Evolutionary conservation across 129 eudicot genomes (phyloP).

Genomic region (Ambrosia artemisiifolia): DNA sequence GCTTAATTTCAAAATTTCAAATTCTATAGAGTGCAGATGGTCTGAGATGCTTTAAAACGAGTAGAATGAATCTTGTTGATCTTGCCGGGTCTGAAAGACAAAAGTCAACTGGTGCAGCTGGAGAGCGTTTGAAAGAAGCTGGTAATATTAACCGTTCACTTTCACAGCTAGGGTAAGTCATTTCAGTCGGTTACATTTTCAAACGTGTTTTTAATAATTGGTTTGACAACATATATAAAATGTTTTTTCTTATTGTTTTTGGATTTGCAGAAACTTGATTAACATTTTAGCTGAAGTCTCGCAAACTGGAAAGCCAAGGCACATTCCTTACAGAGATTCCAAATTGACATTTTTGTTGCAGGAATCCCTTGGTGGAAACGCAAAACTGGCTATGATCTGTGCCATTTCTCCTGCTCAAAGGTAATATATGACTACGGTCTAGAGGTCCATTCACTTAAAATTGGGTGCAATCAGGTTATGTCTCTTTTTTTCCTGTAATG

Average conservation of each 20-base stretch:
- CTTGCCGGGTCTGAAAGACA: constrained; percentile 99
- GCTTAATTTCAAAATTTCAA: neutral
- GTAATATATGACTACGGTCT: constrained; percentile 25
- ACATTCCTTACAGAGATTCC: constrained; percentile 96
- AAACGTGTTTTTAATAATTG: neutral
- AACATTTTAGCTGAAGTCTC: constrained; percentile 94
- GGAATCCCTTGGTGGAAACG: constrained; percentile 98
- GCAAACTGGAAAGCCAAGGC: constrained; percentile 96
- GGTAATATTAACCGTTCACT: constrained; percentile 99
- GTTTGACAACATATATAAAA: neutral
- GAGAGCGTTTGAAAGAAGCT: constrained; percentile 97
- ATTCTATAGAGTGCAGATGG: constrained; percentile 70
- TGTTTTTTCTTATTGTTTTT: neutral
- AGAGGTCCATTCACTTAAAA: neutral
- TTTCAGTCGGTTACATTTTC: constrained; percentile 7
- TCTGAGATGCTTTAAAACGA: constrained; percentile 74
- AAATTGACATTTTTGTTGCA: constrained; percentile 90
- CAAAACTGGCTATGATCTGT: constrained; percentile 92
- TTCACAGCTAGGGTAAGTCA: constrained; percentile 93
- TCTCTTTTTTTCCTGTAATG: neutral
- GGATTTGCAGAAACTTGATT: constrained; percentile 70
- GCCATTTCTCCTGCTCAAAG: constrained; percentile 90
- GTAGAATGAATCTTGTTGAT: constrained; percentile 92
- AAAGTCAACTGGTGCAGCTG: constrained; percentile 95
- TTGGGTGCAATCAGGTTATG: neutral